Evolutionary conservation across 441 rosid species (phyloP), one percentile per base, ranked within the genome.

Genomic region (Breynia disticha): DNA sequence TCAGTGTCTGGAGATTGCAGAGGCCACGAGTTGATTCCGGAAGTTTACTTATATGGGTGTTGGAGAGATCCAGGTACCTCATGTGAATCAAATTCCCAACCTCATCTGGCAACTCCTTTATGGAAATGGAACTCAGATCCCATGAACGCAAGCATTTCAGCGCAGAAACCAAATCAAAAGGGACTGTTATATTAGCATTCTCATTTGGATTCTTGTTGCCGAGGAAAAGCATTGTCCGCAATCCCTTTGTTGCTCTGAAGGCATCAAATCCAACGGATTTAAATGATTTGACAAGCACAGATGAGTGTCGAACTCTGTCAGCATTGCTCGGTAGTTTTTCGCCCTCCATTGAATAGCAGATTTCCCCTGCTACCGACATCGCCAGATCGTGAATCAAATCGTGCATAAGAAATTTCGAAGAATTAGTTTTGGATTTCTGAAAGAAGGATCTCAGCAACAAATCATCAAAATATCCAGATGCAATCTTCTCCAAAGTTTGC

Each of bases 361-460:
- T 52, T 18, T 69, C 58, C 38, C 64, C 50, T 4, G 68, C 59
- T 20, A 56, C 62, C 38, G 51, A 50, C 48, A 56, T 52, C 6
- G 77, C 72, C 38, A 66, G 60, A 28, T 69, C 69, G 35, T 69
- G 73, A 35, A 69, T 66, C 46, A 73, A 61, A 46, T 64, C 67
- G 52, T 74, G 75, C 74, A 73, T 73, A 32, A 63, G 45, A 41
- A 57, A 69, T 18, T 48, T 46, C 24, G 55, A 15, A 5, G 7
- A 16, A 18, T 43, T 10, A 18, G 61, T 28, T 43, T 55, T 56
- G 18, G 50, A 56, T 49, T 55, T 48, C 46, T 66, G 69, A 53
- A 73, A 73, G 59, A 73, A 69, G 24, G 74, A 73, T 42, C 69
- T 66, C 44, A 24, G 21, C 55, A 59, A 13, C 39, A 73, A 35